phyloP scores from a whole-genome alignment of 495 filamentous ascomycete genomes.

The Cenococcum geophilum region DNA sequence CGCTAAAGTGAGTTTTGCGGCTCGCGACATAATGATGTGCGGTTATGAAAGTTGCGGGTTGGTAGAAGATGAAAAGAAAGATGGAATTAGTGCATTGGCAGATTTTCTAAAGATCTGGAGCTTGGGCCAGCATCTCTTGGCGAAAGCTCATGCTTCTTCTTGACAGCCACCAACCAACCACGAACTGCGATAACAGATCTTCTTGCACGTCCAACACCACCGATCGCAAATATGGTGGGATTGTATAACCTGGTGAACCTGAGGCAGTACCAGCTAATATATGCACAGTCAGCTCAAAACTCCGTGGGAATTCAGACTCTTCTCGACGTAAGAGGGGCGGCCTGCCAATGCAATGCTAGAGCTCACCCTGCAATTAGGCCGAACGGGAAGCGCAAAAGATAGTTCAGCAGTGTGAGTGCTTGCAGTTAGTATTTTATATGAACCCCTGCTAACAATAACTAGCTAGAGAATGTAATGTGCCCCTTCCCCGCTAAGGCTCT shows the following conservation, averaged over 20 bases:
- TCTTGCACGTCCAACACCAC: conserved; percentile 2
- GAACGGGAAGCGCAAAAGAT: conserved; percentile 99
- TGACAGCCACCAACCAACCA: not conserved
- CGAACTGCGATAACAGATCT: conserved; percentile 13
- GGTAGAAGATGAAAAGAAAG: not conserved
- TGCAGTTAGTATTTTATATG: not conserved
- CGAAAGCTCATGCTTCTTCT: conserved; percentile 2
- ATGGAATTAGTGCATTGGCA: not conserved
- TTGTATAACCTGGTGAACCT: conserved; percentile 15
- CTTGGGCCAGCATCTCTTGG: conserved; percentile 10
- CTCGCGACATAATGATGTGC: conserved; percentile 77
- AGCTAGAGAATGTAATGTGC: conserved; percentile 65
- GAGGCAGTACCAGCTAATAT: conserved; percentile 7
- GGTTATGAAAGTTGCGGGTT: not conserved
- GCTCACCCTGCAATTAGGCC: conserved; percentile 55
- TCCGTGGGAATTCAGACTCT: conserved; percentile 96
- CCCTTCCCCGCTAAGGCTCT: conserved; percentile 1
- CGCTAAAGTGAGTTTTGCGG: conserved; percentile 78
- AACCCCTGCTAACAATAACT: not conserved
- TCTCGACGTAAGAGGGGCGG: conserved; percentile 71
- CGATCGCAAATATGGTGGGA: conserved; percentile 41
- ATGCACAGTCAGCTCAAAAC: conserved; percentile 84
- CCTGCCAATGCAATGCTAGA: conserved; percentile 10
- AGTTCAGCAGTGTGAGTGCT: conserved; percentile 77
- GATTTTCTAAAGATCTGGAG: conserved; percentile 4